These are phyloP conservation scores for Lipomyces orientalis DNA, from an alignment of 805 yeast genomes.

Conservation along the genomic window DNA sequence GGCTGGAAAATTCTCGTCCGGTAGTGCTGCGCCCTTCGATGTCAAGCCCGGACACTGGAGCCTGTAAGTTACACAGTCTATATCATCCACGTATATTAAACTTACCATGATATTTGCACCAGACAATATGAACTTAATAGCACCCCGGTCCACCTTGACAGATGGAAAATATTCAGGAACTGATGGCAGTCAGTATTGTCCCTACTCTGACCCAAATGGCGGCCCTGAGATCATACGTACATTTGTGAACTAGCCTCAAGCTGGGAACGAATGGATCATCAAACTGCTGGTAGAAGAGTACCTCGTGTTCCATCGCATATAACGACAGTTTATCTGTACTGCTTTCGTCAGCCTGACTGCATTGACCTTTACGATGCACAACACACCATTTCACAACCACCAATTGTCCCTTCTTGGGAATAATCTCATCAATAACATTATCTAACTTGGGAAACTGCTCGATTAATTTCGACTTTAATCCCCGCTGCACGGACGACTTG, in stretches of 20 bases:
- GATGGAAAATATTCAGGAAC: constrained; percentile 78
- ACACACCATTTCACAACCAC: constrained; percentile 70
- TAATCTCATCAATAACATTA: constrained; percentile 73
- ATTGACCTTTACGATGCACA: neutral
- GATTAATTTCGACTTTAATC: constrained; percentile 75
- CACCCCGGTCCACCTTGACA: constrained; percentile 93
- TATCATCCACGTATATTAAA: neutral
- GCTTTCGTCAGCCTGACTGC: neutral
- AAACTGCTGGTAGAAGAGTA: constrained; percentile 79
- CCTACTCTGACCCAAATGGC: neutral
- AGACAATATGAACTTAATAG: constrained; percentile 90
- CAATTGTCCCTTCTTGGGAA: constrained; percentile 88
- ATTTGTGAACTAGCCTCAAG: constrained; percentile 75
- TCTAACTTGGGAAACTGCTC: constrained; percentile 77
- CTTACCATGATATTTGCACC: constrained; percentile 95
- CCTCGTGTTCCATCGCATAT: constrained; percentile 69
- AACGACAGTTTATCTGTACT: constrained; percentile 82
- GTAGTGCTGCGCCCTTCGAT: constrained; percentile 41
- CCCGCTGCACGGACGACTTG: constrained; percentile 92
- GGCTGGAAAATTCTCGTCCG: constrained; percentile 67
- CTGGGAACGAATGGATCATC: constrained; percentile 79
- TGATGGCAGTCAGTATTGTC: neutral
- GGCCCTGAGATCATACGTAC: constrained; percentile 26
- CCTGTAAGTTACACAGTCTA: neutral
- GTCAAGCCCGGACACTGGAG: constrained; percentile 42